Base-by-base conservation (phyloP, 2,329 filamentous ascomycete species). In the Diaporthe sp. region DNA sequence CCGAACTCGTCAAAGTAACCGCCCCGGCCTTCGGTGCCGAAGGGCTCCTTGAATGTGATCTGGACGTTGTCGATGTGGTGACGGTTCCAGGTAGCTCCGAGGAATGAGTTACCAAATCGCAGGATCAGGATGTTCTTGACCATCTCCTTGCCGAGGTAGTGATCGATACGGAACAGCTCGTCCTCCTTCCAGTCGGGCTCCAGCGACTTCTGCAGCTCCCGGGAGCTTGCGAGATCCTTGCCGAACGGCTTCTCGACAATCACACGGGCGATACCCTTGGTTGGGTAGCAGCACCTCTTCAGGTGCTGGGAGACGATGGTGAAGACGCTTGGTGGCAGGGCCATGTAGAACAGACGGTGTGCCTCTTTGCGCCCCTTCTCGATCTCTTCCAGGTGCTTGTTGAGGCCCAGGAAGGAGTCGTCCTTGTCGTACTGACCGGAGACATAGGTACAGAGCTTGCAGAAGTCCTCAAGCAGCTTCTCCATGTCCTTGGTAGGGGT, bases 81-180 rank as follows among this genome's bases (percentile, higher is more conserved):
- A 79, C 97, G 92, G 89, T 98, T 99, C 97, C 97, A 99, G 75
- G 96, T 99, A 56, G 97, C 96, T 78, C 96, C 96, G 80, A 99
- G 94, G 90, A 99, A 99, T 79, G 97, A 96, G 88, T 99, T 99
- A 80, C 97, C 97, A 83, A 99, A 99, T 83, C 97, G 92, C 78
- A 99, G 91, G 79, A 99, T 98, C 78, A 99, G 90, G 79, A 99
- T 97, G 87, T 99, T 99, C 92, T 99, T 99, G 81, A 99, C 97
- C 97, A 99, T 99, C 87, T 99, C 97, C 90, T 99, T 99, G 81
- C 97, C 97, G 63, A 99, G 92, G 85, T 99, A 99, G 88, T 99
- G 97, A 84, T 99, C 97, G 81, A 99, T 99, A 82, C 97, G 95
- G 92, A 97, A 99, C 79, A 99, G 93, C 87, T 99, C 97, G 71